phyloP scores from a whole-genome alignment of 2,329 filamentous ascomycete genomes.

The Diaporthe sp. region DNA sequence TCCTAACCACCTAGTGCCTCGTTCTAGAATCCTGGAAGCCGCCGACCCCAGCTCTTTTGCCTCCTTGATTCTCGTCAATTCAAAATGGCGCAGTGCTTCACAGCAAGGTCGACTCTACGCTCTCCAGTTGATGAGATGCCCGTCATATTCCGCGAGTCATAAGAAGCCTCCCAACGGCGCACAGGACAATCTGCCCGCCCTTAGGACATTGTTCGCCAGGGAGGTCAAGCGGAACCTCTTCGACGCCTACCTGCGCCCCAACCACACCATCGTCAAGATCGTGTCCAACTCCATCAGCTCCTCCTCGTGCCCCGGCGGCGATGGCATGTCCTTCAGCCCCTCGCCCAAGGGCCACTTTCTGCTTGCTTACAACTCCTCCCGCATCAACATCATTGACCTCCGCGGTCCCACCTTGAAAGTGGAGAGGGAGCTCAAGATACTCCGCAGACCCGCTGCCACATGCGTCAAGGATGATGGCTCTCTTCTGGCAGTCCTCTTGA shows the following conservation, averaged over 20 bases:
- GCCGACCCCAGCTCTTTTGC: constrained; percentile 73
- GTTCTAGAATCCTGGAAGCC: constrained; percentile 66
- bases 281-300: constrained; percentile 88
- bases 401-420: constrained; percentile 69
- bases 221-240: constrained; percentile 83
- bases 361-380: constrained; percentile 85
- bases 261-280: constrained; percentile 78
- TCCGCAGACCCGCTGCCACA: constrained; percentile 78
- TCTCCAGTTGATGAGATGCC: constrained; percentile 70
- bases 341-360: constrained; percentile 80
- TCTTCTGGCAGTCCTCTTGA: constrained; percentile 82
- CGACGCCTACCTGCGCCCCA: constrained; percentile 78
- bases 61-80: constrained; percentile 72
- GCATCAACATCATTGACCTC: constrained; percentile 82
- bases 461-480: constrained; percentile 84
- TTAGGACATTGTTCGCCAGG: constrained; percentile 74
- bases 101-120: constrained; percentile 73
- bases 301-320: constrained; percentile 83
- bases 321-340: constrained; percentile 86
- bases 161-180: constrained; percentile 45
- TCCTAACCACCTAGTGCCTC: constrained; percentile 14
- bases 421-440: constrained; percentile 81
- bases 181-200: constrained; percentile 63
- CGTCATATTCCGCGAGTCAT: constrained; percentile 66
- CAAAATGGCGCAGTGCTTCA: constrained; percentile 72